A percentile compares a stretch with the other conserved stretches of the same genome.
Conservation (phyloP, 2,329 filamentous ascomycete genomes). For the Tothia fuscella region DNA sequence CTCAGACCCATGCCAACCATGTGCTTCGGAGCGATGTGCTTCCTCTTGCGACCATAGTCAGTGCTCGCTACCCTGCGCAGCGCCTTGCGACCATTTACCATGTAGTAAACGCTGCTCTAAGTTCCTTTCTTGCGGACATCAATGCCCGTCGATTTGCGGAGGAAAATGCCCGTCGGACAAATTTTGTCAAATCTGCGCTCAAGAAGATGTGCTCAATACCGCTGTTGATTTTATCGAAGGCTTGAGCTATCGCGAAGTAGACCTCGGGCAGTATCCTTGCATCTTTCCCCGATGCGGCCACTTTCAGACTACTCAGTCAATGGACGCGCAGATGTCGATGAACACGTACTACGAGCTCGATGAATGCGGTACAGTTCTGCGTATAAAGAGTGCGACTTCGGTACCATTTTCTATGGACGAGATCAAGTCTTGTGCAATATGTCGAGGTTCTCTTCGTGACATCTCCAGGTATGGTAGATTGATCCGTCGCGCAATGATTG, state of each 20-base stretch:
- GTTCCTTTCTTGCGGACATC: constrained; percentile 20
- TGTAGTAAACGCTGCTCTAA: constrained; percentile 21
- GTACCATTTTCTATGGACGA: constrained; percentile 14
- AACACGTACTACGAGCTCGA: constrained; percentile 16
- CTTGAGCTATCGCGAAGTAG: constrained; percentile 18
- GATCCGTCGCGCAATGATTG: constrained; percentile 26
- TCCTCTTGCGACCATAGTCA: constrained; percentile 24
- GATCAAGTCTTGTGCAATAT: constrained; percentile 22
- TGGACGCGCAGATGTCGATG: constrained; percentile 21
- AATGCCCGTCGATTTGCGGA: constrained; percentile 22
- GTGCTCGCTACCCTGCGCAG: constrained; percentile 26
- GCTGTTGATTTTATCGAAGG: constrained; percentile 19
- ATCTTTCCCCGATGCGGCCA: constrained; percentile 21
- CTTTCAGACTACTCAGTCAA: constrained; percentile 21
- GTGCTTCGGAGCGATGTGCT: constrained; percentile 20
- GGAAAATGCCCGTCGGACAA: constrained; percentile 17
- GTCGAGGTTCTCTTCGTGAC: constrained; percentile 20
- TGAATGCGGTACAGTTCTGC: constrained; percentile 16
- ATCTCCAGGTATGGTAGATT: constrained; percentile 27
- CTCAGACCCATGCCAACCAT: constrained; percentile 24
- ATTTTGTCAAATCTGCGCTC: constrained; percentile 6
- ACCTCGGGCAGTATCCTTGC: constrained; percentile 20
- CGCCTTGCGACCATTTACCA: constrained; percentile 21
- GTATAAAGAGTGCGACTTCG: constrained; percentile 11
- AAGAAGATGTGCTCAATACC: constrained; percentile 14